A percentile compares a stretch with the other conserved stretches of the same genome.
Evolutionary conservation across 108 stramenopile species (phyloP).

Genomic region (Craspedostauros australis): DNA sequence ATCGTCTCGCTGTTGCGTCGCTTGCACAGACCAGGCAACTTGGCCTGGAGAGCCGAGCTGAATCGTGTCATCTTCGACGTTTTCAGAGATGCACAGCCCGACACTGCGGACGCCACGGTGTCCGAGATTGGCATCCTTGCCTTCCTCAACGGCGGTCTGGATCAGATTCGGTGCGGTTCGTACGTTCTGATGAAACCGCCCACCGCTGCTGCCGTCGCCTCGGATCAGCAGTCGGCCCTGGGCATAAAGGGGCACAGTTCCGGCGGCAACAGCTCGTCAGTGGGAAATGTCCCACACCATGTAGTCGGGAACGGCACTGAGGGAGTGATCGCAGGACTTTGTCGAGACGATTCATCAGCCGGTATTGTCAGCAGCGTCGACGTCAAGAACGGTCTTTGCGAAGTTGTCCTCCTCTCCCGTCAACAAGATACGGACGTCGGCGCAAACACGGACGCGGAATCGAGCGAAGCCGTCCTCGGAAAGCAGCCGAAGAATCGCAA

Average conservation of each 20-base stretch:
- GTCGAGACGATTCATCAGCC: constrained; percentile 44
- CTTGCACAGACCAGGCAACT: constrained; percentile 29
- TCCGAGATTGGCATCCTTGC: constrained; percentile 39
- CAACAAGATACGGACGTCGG: background rate
- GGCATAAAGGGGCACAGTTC: constrained; percentile 24
- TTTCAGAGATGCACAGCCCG: background rate
- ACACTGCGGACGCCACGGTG: background rate
- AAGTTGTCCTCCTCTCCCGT: constrained; percentile 53
- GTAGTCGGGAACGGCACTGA: constrained; percentile 70
- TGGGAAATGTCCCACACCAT: constrained; percentile 29
- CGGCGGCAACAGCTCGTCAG: constrained; percentile 6
- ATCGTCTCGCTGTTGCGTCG: constrained; percentile 52
- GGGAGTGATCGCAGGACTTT: constrained; percentile 64
- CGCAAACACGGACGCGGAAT: background rate
- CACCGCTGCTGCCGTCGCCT: constrained; percentile 46
- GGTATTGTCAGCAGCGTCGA: constrained; percentile 76
- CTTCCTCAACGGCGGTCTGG: constrained; percentile 63
- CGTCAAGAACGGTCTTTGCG: constrained; percentile 59
- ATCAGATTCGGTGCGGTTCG: constrained; percentile 29
- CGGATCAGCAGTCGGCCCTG: constrained; percentile 17
- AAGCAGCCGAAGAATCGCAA: constrained; percentile 3
- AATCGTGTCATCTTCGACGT: constrained; percentile 9
- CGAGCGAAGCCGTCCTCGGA: background rate
- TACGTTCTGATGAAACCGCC: constrained; percentile 65
- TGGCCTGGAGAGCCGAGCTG: constrained; percentile 27